Percentiles rank a stretch among this genome's conserved stretches.
Conservation (phyloP, 1,139 yeast species). For the Scheffersomyces titani region DNA sequence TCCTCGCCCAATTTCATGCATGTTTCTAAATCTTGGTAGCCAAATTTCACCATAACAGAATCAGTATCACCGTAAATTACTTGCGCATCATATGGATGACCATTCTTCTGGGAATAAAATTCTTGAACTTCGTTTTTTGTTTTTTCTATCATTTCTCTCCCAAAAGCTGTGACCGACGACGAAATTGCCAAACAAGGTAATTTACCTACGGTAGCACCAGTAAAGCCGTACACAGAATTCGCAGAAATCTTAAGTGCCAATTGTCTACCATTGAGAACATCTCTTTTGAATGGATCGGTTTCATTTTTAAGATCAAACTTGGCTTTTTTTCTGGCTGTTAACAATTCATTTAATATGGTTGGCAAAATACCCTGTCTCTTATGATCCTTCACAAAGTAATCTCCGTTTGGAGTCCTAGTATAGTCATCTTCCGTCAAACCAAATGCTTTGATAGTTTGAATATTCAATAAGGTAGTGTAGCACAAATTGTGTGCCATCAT, state of each 20-base stretch:
- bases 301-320: slow-evolving; percentile 88
- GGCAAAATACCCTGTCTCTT: slow-evolving; percentile 87
- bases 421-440: slow-evolving; percentile 74
- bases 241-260: slow-evolving; percentile 95
- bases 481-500: slow-evolving; percentile 99
- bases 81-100: slow-evolving; percentile 77
- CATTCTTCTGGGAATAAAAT: slow-evolving; percentile 75
- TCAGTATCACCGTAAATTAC: slow-evolving; percentile 99
- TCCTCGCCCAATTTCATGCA: slow-evolving; percentile 93
- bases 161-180: slow-evolving; percentile 92
- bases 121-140: slow-evolving; percentile 87
- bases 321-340: slow-evolving; percentile 91
- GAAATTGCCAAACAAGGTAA: slow-evolving; percentile 96
- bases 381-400: slow-evolving; percentile 75
- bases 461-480: slow-evolving; percentile 82
- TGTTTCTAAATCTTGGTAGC: slow-evolving; percentile 74
- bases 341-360: slow-evolving; percentile 82
- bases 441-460: slow-evolving; percentile 66
- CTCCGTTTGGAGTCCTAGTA: slow-evolving; percentile 88
- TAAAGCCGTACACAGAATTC: slow-evolving; percentile 97
- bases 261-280: slow-evolving; percentile 96
- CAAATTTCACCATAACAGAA: slow-evolving; percentile 98
- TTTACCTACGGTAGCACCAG: slow-evolving; percentile 98
- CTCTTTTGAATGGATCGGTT: slow-evolving; percentile 89
- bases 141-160: slow-evolving; percentile 93